These are phyloP conservation scores for Phylloporus arenicola DNA, from an alignment of 768 basidiomycete genomes.

Conservation along the genomic window DNA sequence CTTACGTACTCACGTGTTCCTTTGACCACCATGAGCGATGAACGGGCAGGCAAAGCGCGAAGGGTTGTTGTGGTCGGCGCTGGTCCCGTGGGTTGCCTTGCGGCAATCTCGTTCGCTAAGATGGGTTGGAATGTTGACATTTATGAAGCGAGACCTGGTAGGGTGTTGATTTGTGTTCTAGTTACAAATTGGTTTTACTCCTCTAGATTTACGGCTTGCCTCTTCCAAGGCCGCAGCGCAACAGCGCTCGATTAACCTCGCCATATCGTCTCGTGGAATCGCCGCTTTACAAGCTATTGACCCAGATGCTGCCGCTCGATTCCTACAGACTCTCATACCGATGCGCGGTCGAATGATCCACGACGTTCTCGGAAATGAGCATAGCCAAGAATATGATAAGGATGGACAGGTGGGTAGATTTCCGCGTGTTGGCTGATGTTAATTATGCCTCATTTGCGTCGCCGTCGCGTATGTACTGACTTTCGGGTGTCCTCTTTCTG, in stretches of 20 bases:
- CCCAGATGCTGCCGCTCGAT: conserved; percentile 57
- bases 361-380: conserved; percentile 58
- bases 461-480: conserved; percentile 19
- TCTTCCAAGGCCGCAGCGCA: conserved; percentile 59
- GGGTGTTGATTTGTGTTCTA: conserved; percentile 12
- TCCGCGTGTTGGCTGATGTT: conserved; percentile 9
- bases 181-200: conserved; percentile 12
- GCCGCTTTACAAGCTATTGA: conserved; percentile 82
- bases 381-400: conserved; percentile 85
- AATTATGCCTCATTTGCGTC: conserved; percentile 12
- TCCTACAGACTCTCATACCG: conserved; percentile 78
- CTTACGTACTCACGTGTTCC: background rate
- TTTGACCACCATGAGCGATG: conserved; percentile 11
- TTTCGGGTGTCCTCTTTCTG: conserved; percentile 19
- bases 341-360: conserved; percentile 98
- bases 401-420: conserved; percentile 69
- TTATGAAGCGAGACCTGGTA: conserved; percentile 78
- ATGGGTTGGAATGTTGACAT: conserved; percentile 81
- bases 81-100: conserved; percentile 92
- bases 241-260: conserved; percentile 93
- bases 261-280: conserved; percentile 90
- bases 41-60: conserved; percentile 15
- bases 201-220: conserved; percentile 66
- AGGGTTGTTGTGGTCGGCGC: conserved; percentile 76
- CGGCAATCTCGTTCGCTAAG: conserved; percentile 80